Evolutionary conservation across 208 protist genomes (phyloP), one percentile per base, ranked within the genome.

Genomic region (Naegleria fowleri): DNA sequence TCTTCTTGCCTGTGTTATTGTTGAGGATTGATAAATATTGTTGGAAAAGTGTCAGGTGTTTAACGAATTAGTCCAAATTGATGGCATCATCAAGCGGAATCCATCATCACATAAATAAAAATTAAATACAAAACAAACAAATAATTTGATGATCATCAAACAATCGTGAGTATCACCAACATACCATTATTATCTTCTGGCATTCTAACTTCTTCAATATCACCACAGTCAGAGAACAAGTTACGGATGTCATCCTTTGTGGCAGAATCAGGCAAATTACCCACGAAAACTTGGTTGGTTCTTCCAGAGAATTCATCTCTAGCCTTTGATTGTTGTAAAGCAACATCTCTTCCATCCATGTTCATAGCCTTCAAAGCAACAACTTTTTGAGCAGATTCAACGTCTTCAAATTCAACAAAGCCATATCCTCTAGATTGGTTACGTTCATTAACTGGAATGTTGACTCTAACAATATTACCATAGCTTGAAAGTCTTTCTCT

Each of bases 141-240:
- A 48, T 48, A 48, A 48, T 48, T 48, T 48, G 43, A 48, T 48
- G 43, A 48, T 48, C 43, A 48, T n/a, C 1, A 48, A 48, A 7
- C 22, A 67, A 4, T 67, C 4, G 19, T 22, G 22, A 4, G 1
- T 1, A 67, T 22, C 55, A 67, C 19, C 41, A 92, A 33, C 55
- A 5, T 33, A 38, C 29, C 16, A 13, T 83, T 38, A 19, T 89
- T 38, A 19, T 89, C 29, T 7, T 29, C 86, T 29, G 93, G 92
- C 33, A 96, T 90, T 79, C 93, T 92, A 33, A 96, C 84, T 91
- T 96, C 94, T 39, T 89, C 76, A 43, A 96, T 92, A 85, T 90
- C 86, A 36, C 96, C 96, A 51, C 92, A 94, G 52, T 79, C 3
- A 7, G 25, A 29, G 88, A 97, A 96, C 90, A 94, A 91, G 29